Evolutionary conservation across 2,329 filamentous ascomycete genomes (phyloP), one percentile per base, ranked within the genome.

Genomic region (Microcyclosporella mali): DNA sequence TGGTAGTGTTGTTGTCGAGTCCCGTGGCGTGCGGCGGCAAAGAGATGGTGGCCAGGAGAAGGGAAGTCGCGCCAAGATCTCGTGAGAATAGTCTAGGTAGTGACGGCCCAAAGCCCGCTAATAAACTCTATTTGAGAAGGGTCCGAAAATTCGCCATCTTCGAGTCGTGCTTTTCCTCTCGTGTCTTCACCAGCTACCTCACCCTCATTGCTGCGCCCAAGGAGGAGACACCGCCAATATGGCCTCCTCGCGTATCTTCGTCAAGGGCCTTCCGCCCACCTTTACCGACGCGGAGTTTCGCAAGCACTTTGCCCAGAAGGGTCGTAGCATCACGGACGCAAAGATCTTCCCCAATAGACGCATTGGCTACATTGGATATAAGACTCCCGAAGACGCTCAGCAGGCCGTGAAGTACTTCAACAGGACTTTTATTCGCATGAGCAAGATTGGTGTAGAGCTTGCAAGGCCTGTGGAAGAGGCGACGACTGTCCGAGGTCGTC

Each of bases 291-390:
- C 83, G 40, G 85, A 94, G 53, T 85, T 97, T 62, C 82, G 81
- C 62, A 88, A 86, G 62, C 89, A 97, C 69, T 98, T 98, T 67
- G 79, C 84, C 47, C 52, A 56, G 19, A 76, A 79, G 56, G 83
- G 82, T 49, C 79, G 79, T 50, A 73, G 84, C 51, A 79, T 95
- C 61, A 97, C 90, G 40, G 92, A 98, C 69, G 79, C 88, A 58
- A 94, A 94, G 75, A 78, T 95, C 62, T 86, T 97, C 61, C 79
- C 87, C 4, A 82, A 88, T 60, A 81, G 92, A 58, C 80, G 89
- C 56, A 95, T 98, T 66, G 92, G 89, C 56, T 98, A 95, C 74
- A 81, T 98, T 47, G 92, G 92, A 50, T 97, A 90, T 74, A 89
- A 86, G 69, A 85, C 79, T 39, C 72, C 84, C 11, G 80, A 90